Evolutionary conservation across 1,139 yeast species (phyloP).

Genomic region (Yamadazyma aaseri): DNA sequence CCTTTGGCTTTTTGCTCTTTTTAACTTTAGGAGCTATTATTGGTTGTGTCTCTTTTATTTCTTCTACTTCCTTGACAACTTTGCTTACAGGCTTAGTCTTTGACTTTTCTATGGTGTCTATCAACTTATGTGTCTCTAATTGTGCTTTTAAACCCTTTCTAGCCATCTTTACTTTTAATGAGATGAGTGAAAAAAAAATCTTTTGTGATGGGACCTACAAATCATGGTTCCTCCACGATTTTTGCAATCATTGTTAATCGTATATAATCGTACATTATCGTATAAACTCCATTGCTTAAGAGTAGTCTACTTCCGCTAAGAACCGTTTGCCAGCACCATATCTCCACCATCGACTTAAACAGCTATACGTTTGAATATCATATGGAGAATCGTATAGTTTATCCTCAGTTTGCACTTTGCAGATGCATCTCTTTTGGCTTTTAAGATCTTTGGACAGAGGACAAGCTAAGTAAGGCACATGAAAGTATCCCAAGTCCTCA

Average conservation of each 20-base stretch:
- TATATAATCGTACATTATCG: neutral
- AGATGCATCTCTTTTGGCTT: conserved; percentile 67
- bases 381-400: conserved; percentile 40
- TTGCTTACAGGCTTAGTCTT: conserved; percentile 23
- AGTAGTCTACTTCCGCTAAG: conserved; percentile 37
- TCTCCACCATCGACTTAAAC: conserved; percentile 86
- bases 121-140: conserved; percentile 31
- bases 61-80: conserved; percentile 9
- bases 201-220: conserved; percentile 7
- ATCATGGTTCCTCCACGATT: conserved; percentile 5
- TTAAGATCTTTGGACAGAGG: conserved; percentile 57
- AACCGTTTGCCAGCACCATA: conserved; percentile 58
- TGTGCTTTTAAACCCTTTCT: conserved; percentile 35
- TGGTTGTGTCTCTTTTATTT: conserved; percentile 10
- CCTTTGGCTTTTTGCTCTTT: conserved; percentile 20
- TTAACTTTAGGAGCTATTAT: conserved; percentile 15
- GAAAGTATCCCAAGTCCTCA: conserved; percentile 87
- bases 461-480: conserved; percentile 79
- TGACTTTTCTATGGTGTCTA: conserved; percentile 26
- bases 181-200: conserved; percentile 12
- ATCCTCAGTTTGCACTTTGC: conserved; percentile 41
- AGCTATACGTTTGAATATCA: conserved; percentile 65
- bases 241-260: conserved; percentile 1
- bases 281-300: too few relatives aligned
- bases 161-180: conserved; percentile 25